A percentile compares a stretch with the other conserved stretches of the same genome.
Evolutionary conservation across 331 rosid species (phyloP).

Genomic region (Pyracantha coccinea): DNA sequence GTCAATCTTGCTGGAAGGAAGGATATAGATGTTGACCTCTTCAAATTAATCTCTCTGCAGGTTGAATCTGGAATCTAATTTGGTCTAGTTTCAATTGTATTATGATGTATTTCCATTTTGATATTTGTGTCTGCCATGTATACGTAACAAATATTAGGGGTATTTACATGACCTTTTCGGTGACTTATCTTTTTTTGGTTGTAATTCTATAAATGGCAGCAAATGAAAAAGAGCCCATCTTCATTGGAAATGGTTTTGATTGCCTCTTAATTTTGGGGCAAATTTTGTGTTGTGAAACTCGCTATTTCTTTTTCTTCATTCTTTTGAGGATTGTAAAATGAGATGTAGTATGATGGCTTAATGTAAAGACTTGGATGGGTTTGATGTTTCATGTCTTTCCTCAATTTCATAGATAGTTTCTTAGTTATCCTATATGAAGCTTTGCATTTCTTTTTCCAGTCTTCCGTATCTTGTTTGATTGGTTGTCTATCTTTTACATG

Average conservation of each 20-base stretch:
- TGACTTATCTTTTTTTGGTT: background rate
- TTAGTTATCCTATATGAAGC: background rate
- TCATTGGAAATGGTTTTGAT: background rate
- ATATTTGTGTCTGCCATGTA: background rate
- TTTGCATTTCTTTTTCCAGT: background rate
- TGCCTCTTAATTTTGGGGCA: background rate
- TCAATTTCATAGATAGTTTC: background rate
- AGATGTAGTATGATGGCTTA: background rate
- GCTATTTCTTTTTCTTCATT: background rate
- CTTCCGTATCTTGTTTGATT: slow-evolving; percentile 7
- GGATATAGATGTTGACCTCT: slow-evolving; percentile 60
- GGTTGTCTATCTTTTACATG: slow-evolving; percentile 22
- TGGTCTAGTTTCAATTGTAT: background rate
- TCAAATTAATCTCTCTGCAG: slow-evolving; percentile 57
- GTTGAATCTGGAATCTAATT: slow-evolving; percentile 30
- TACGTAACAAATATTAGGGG: background rate
- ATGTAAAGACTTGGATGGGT: background rate
- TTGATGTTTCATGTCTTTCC: background rate
- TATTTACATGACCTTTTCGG: too few species aligned
- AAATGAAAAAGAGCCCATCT: background rate
- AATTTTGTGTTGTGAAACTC: background rate
- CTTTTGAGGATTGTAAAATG: background rate
- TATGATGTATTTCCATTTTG: background rate
- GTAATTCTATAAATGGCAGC: background rate
- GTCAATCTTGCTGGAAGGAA: slow-evolving; percentile 78